Base-by-base conservation (phyloP, 2,329 filamentous ascomycete species). In the Bipolaris zeicola region DNA sequence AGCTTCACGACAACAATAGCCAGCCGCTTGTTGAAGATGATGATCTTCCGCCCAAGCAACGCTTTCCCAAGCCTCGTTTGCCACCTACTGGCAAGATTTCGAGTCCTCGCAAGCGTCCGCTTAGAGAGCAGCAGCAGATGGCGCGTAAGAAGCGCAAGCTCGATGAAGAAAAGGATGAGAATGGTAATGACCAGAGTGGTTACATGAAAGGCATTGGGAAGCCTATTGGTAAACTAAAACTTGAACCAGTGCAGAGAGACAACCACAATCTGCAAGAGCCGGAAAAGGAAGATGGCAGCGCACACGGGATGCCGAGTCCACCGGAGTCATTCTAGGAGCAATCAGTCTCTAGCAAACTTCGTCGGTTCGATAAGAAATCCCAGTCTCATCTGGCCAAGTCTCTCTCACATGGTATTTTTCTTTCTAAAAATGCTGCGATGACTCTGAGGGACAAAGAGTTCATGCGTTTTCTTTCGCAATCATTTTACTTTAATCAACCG, bases 11-110 rank as follows among this genome's bases (percentile, higher is more conserved):
- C 53, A 95, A 93, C 74, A 85, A 86, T 73, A 88, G 94, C 69
- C 86, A 92, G 73, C 87, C 92, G 41, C 83, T 99, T 63, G 81
- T 96, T 50, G 95, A 99, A 79, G 95, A 99, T 77, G 91, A 98
- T 71, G 94, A 99, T 66, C 81, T 99, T 22, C 95, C 96, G 14
- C 86, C 89, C 52, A 99, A 99, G 78, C 95, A 99, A 78, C 85
- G 92, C 36, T 85, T 85, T 66, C 83, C 83, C 26, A 85, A 85
- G 67, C 83, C 83, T 20, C 78, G 84, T 49, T 75, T 87, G 42
- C 80, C 89, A 80, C 78, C 91, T 79, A 93, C 89, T 18, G 91
- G 91, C 70, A 96, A 96, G 81, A 96, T 96, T 64, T 89, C 89
- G 10, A 90, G 88, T 50, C 91, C 91, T 31, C 87, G 92, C 66